Evolutionary conservation across 257 asterid species (phyloP).

Genomic region (Ehretia macrophylla): DNA sequence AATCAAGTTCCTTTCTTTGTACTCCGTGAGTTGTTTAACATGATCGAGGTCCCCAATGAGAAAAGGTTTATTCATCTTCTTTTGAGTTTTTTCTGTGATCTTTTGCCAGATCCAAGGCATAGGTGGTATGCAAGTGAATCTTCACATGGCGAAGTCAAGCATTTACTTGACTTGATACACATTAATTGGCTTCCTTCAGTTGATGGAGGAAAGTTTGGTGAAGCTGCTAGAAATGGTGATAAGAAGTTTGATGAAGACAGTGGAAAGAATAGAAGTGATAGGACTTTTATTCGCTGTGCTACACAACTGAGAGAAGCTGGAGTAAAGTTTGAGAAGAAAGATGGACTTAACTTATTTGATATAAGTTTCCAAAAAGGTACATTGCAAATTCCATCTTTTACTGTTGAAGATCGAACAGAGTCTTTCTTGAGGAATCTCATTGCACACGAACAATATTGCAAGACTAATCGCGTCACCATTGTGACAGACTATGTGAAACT

Average conservation of each 20-base stretch:
- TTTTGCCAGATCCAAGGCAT: conserved; percentile 10
- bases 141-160: conserved; percentile 6
- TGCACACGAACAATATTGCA: conserved; percentile 2
- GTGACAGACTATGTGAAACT: conserved; percentile 25
- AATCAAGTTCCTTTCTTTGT: conserved; percentile 23
- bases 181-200: conserved; percentile 9
- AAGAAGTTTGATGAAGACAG: not conserved
- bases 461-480: not conserved
- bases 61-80: conserved; percentile 12
- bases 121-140: not conserved
- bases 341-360: not conserved
- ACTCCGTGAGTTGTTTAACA: conserved; percentile 17
- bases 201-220: not conserved
- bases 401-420: not conserved
- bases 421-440: not conserved
- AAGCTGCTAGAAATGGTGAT: not conserved
- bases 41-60: conserved; percentile 16
- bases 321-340: not conserved
- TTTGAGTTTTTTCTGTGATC: not conserved
- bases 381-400: conserved; percentile 1
- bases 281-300: conserved; percentile 7
- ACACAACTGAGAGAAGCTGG: conserved; percentile 21
- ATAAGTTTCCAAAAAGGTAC: conserved; percentile 4
- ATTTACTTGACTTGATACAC: conserved; percentile 26
- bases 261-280: not conserved